Evolutionary conservation across 768 basidiomycete species (phyloP).

Genomic region (Coprinellus aureogranulatus): DNA sequence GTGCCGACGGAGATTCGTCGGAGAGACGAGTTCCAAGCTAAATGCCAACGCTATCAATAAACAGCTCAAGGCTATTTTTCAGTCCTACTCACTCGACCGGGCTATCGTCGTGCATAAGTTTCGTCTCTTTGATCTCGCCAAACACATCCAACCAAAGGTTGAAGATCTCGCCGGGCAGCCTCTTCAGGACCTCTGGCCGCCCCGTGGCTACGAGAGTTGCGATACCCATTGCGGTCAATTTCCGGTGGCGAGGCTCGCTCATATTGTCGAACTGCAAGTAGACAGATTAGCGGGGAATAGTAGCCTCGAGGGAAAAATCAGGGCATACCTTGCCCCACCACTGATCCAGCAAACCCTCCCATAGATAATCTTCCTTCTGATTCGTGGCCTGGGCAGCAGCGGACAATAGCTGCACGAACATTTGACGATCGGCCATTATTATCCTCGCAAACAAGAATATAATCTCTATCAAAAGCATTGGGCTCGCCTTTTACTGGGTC

Average conservation of each 20-base stretch:
- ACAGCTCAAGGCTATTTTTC: no score
- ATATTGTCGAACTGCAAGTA: constrained; percentile 78
- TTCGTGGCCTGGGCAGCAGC: constrained; percentile 52
- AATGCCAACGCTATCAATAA: not conserved
- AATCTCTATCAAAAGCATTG: constrained; percentile 59
- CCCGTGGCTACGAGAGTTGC: constrained; percentile 76
- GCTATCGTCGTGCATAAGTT: constrained; percentile 30
- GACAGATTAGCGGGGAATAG: constrained; percentile 4
- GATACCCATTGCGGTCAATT: constrained; percentile 80
- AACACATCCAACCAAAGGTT: constrained; percentile 89
- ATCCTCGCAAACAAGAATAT: constrained; percentile 76
- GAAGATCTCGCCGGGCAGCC: constrained; percentile 73
- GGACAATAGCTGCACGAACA: constrained; percentile 71
- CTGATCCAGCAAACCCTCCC: constrained; percentile 68
- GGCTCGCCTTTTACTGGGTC: constrained; percentile 28
- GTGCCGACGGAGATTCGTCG: constrained; percentile 50
- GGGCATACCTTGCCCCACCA: constrained; percentile 75
- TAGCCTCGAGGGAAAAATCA: no score
- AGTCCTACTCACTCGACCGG: not conserved
- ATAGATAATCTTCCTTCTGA: constrained; percentile 52
- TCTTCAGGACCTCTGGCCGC: constrained; percentile 65
- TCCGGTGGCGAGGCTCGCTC: constrained; percentile 81
- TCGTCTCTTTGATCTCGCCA: constrained; percentile 78
- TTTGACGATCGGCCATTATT: constrained; percentile 57
- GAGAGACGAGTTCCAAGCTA: constrained; percentile 28